Evolutionary conservation across 2,329 filamentous ascomycete genomes (phyloP).

Genomic region (Raffaelea albimanens): DNA sequence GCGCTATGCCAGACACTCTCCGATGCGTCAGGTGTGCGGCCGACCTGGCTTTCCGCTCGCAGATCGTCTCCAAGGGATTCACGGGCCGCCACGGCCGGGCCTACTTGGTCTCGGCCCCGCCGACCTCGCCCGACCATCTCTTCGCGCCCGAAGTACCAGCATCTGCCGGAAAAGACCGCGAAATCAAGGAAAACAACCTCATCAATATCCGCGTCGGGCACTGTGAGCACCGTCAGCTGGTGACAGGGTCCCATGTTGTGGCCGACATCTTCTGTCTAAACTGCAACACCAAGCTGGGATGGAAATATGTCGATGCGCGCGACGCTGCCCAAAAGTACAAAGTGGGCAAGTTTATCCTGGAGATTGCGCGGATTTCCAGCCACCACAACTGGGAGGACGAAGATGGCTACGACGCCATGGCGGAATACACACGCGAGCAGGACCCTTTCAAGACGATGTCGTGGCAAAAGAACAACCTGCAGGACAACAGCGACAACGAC

Average conservation of each 20-base stretch:
- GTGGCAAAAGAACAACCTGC: no score
- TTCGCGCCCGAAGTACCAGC: conserved; percentile 6
- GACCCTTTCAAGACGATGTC: no score
- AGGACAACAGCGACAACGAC: conserved; percentile 14
- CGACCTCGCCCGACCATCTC: conserved; percentile 8
- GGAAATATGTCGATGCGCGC: conserved; percentile 59
- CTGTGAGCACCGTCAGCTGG: conserved; percentile 45
- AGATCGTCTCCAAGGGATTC: conserved; percentile 58
- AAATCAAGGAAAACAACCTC: conserved; percentile 20
- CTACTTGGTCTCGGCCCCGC: conserved; percentile 40
- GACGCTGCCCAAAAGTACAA: conserved; percentile 55
- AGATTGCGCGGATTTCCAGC: conserved; percentile 47
- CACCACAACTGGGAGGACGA: conserved; percentile 40
- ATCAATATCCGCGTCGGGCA: conserved; percentile 47
- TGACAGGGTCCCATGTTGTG: conserved; percentile 55
- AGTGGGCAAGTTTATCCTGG: conserved; percentile 58
- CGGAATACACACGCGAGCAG: no score
- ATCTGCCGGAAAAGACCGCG: conserved; percentile 14
- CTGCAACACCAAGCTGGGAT: conserved; percentile 50
- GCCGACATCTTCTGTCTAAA: conserved; percentile 51
- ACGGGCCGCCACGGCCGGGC: conserved; percentile 56
- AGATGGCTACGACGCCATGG: background rate
- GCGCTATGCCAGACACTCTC: conserved; percentile 42
- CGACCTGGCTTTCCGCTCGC: conserved; percentile 50
- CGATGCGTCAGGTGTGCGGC: conserved; percentile 49